These are phyloP conservation scores for Blepharisma undulans DNA, from an alignment of 169 alveolate species.

Conservation along the genomic window DNA sequence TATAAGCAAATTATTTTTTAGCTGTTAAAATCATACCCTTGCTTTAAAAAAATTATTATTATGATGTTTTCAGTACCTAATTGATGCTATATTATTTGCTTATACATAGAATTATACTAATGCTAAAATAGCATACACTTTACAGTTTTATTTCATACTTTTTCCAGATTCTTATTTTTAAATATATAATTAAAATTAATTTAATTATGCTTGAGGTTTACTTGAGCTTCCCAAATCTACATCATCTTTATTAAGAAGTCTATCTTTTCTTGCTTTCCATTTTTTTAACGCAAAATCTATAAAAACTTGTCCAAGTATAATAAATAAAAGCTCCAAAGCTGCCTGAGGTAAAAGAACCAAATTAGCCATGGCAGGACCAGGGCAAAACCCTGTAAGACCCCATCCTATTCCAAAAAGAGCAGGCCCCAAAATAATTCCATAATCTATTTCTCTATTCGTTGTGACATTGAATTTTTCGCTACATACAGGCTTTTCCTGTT, in stretches of 20 bases:
- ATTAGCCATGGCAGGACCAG: slow-evolving; percentile 71
- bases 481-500: slow-evolving; percentile 51
- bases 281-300: not conserved
- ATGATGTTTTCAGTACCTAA: too few relatives aligned
- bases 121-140: too few relatives aligned
- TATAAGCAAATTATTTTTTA: too few relatives aligned
- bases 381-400: slow-evolving; percentile 86
- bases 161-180: too few relatives aligned
- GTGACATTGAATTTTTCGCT: slow-evolving; percentile 63
- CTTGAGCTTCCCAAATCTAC: not conserved
- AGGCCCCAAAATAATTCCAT: slow-evolving; percentile 71
- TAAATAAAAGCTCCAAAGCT: not conserved
- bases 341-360: not conserved
- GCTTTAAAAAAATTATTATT: too few relatives aligned
- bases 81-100: too few relatives aligned
- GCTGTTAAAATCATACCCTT: too few relatives aligned
- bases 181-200: too few relatives aligned
- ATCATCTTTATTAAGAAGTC: not conserved
- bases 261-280: not conserved
- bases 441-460: slow-evolving; percentile 54
- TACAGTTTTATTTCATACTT: too few relatives aligned
- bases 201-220: not conserved
- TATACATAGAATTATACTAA: too few relatives aligned
- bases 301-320: slow-evolving; percentile 1
- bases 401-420: slow-evolving; percentile 86